Base-by-base conservation (phyloP, 148 eudicot genomes). In the Selenicereus undatus region DNA sequence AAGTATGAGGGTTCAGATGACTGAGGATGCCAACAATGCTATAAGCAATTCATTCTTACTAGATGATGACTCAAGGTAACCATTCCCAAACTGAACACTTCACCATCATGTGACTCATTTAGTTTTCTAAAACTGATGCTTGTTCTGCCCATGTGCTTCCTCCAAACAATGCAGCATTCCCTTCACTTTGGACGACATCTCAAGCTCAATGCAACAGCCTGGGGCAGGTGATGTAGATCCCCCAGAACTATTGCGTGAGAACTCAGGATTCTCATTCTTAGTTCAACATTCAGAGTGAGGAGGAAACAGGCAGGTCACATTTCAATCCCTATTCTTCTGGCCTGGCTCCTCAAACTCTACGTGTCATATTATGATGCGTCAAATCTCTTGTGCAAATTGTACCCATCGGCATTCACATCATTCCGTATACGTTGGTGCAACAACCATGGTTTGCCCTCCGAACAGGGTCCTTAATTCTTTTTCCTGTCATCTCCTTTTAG, bases 11-110 rank as follows among this genome's bases (percentile, higher is more conserved):
- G 91, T 91, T 82, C 89, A 90, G 92, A 96, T 96, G 99, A 91
- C 98, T 6, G 99, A 96, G 80, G 99, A 94, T 80, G 91, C 98
- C 13, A 96, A 96, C 85, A 96, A 86, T 80, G 91, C 98, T 30
- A 91, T 91, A 29, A 94, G 98, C 89, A 96, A 91, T 85, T 93
- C 99, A 32, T 96, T 96, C 86, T 90, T 96, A 84, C 85, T 96
- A 54, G 99, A 96, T 30, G 99, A 96, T 77, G 98, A 96, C 85
- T 96, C 99, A 64, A 94, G 99, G 99, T 96, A 86, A 36, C 48
- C 51, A 48, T 24, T 73, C 66, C 26, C 66, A 50, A 30, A 20
- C 56, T 27, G 16, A 4, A 0, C 3, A 4, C 65, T 9, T 22
- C 39, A 48, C 52, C 8, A 29, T 45, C 27, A 7, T n/a, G 22